Base-by-base conservation (phyloP, 768 basidiomycete species). In the Termitomyces sp. region DNA sequence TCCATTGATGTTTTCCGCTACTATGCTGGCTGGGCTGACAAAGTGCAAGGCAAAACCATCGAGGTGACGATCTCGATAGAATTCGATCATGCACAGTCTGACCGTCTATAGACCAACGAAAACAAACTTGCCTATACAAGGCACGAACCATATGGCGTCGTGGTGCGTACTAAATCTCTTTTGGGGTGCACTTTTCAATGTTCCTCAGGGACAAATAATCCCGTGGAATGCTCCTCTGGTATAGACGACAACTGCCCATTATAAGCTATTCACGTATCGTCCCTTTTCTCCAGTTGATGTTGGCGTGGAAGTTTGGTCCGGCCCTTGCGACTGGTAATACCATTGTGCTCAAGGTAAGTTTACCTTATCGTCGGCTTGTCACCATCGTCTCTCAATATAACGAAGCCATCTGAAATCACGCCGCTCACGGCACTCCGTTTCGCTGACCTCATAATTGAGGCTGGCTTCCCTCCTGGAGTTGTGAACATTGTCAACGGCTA, bases 11-110 rank as follows among this genome's bases (percentile, higher is more conserved):
- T 74, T 46, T 68, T 91, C 58, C 76, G 81, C 32, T 94, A 93
- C 73, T 94, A 87, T 64, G 89, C 84, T 47, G 93, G 92, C 23
- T 89, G 88, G 84, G 88, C 91, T 27, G 92, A 93, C 75, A 94
- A 94, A 73, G 70, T 86, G 53, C 73, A 76, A 2, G 89, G 88
- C 10, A 81, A 88, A 67, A 82, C 81, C 7, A 82, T 90, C 66
- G 88, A 91, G 63, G 68, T 68, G 25, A 27, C 2, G 40, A 25
- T 9, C 7, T 17, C 11, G 37, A 23, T 17, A 19, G 10, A 12
- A 12, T 4, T 37, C 3, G 11, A 6, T 1, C n/a, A 28, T 27
- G 2, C 12, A 19, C 6, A 52, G 2, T 12, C 34, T 44, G 41
- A 32, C 23, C 8, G 5, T 3, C 9, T 37, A 9, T 55, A 68